Evolutionary conservation across 2,329 filamentous ascomycete species (phyloP).

Genomic region (Beauveria sp.): DNA sequence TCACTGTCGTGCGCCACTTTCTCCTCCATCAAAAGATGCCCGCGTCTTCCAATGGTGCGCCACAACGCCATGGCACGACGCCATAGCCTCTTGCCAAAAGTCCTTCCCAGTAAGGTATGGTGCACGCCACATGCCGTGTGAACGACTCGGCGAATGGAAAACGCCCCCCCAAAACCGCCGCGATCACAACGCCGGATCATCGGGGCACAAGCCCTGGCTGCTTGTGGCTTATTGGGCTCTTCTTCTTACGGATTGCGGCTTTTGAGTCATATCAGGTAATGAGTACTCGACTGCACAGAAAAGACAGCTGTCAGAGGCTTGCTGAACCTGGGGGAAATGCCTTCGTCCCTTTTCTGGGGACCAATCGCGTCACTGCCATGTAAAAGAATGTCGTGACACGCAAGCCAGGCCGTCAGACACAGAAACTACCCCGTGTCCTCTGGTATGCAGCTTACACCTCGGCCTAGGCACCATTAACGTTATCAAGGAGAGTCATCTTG

Average conservation of each 20-base stretch:
- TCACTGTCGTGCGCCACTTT: background rate
- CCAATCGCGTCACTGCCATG: background rate
- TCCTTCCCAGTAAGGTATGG: slow-evolving; percentile 1
- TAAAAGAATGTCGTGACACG: background rate
- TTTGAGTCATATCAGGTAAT: slow-evolving; percentile 5
- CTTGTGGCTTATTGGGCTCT: slow-evolving; percentile 1
- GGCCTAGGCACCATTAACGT: background rate
- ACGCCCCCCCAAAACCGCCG: background rate
- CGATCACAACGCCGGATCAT: slow-evolving; percentile 10
- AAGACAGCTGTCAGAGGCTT: background rate
- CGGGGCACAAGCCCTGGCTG: background rate
- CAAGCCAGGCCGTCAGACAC: background rate
- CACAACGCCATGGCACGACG: slow-evolving; percentile 5
- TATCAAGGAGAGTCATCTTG: background rate
- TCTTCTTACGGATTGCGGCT: background rate
- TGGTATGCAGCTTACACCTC: background rate
- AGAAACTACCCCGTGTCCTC: background rate
- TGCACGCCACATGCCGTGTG: background rate
- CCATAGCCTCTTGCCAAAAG: slow-evolving; percentile 7
- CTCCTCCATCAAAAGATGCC: background rate
- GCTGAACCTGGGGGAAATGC: background rate
- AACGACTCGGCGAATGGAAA: slow-evolving; percentile 9
- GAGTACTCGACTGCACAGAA: background rate
- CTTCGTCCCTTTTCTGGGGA: background rate
- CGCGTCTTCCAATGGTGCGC: background rate